Conservation (phyloP, 2,329 filamentous ascomycete genomes). For the Diplodia intermedia region DNA sequence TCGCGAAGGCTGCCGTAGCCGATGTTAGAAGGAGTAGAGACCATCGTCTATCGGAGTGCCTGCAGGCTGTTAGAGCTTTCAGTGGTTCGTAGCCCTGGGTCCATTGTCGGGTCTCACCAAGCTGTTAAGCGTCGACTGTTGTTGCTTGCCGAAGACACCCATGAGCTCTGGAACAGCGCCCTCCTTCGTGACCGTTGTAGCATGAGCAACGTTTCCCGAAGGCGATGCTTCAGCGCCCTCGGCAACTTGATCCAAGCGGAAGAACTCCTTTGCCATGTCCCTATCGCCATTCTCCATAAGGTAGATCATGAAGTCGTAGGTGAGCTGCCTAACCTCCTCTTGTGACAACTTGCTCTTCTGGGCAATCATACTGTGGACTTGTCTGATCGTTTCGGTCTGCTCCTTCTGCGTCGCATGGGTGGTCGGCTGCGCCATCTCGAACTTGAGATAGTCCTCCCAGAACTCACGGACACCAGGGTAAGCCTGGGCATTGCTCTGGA, state of each 20-base stretch:
- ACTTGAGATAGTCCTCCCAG: constrained; percentile 87
- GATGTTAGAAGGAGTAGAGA: not conserved
- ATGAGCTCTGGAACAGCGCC: constrained; percentile 6
- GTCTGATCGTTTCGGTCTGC: constrained; percentile 77
- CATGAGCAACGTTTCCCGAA: not conserved
- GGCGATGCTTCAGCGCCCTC: constrained; percentile 64
- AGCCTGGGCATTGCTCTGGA: constrained; percentile 80
- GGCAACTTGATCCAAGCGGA: constrained; percentile 82
- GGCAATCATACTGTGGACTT: constrained; percentile 77
- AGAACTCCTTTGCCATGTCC: constrained; percentile 84
- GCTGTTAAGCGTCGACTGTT: not conserved
- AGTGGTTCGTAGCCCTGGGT: not conserved
- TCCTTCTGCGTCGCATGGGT: constrained; percentile 67
- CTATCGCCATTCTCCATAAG: constrained; percentile 82
- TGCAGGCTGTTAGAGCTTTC: not conserved
- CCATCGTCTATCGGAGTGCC: not conserved
- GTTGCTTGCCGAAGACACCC: constrained; percentile 25
- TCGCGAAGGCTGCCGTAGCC: not conserved
- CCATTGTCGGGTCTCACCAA: not conserved
- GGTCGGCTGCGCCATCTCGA: constrained; percentile 85
- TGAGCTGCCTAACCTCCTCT: constrained; percentile 74
- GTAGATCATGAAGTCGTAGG: constrained; percentile 80
- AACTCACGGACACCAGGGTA: constrained; percentile 86
- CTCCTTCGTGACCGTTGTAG: not conserved
- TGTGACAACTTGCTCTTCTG: constrained; percentile 73